These are phyloP conservation scores for Lepraria neglecta DNA, from an alignment of 495 filamentous ascomycete genomes.

Conservation along the genomic window DNA sequence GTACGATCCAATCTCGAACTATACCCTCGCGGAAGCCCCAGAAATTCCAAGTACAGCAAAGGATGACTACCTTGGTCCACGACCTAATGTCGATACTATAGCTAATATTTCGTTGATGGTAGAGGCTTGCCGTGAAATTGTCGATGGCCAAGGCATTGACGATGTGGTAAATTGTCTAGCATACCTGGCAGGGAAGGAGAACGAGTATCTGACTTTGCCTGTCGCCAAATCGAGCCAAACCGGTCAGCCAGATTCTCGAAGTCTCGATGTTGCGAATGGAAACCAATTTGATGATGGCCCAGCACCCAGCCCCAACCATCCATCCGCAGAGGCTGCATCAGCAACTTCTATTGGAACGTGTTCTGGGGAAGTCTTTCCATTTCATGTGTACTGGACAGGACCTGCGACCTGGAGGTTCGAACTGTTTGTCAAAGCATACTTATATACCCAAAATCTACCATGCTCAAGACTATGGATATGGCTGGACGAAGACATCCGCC, in stretches of 20 bases:
- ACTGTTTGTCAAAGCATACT: slow-evolving; percentile 50
- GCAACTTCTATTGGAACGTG: slow-evolving; percentile 41
- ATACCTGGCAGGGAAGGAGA: slow-evolving; percentile 41
- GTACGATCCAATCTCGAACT: neutral
- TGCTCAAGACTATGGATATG: slow-evolving; percentile 49
- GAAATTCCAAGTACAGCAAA: slow-evolving; percentile 42
- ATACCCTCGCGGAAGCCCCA: neutral
- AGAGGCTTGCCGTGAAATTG: slow-evolving; percentile 46
- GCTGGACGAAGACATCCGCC: slow-evolving; percentile 47
- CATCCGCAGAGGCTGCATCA: slow-evolving; percentile 21
- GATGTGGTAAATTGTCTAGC: slow-evolving; percentile 39
- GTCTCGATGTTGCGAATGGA: too few species aligned
- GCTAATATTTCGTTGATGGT: slow-evolving; percentile 46
- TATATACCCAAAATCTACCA: slow-evolving; percentile 52
- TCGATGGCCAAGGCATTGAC: slow-evolving; percentile 43
- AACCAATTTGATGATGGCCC: too few species aligned
- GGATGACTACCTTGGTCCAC: slow-evolving; percentile 46
- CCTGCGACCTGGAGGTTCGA: slow-evolving; percentile 53
- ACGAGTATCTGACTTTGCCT: slow-evolving; percentile 45
- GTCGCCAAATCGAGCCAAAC: neutral
- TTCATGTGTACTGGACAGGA: slow-evolving; percentile 54
- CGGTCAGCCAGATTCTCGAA: neutral
- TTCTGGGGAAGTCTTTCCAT: slow-evolving; percentile 49
- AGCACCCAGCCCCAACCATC: neutral
- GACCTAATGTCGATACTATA: slow-evolving; percentile 46